Conservation (phyloP, 2,329 filamentous ascomycete species). For the Fusarium goolgardi region DNA sequence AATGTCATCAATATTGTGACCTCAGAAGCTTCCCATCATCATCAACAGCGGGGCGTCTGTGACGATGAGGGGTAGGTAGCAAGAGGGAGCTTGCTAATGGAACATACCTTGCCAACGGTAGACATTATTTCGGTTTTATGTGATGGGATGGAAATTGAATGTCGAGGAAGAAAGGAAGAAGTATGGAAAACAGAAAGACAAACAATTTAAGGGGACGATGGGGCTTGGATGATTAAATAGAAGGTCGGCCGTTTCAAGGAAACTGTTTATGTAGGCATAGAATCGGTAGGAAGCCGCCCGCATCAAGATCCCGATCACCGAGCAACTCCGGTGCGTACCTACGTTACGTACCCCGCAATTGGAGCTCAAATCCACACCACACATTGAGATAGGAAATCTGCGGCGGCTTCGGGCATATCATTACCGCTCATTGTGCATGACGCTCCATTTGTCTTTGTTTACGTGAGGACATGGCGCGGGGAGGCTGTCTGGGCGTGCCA, state of each 20-base stretch:
- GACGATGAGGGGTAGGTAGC: slow-evolving; percentile 32
- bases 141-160: slow-evolving; percentile 25
- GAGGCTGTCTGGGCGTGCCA: slow-evolving; percentile 37
- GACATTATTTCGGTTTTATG: slow-evolving; percentile 54
- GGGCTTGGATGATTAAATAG: slow-evolving; percentile 25
- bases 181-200: slow-evolving; percentile 25
- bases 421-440: slow-evolving; percentile 34
- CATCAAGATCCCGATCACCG: slow-evolving; percentile 48
- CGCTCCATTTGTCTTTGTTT: slow-evolving; percentile 16
- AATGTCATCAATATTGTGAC: slow-evolving; percentile 32
- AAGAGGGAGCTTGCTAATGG: slow-evolving; percentile 5
- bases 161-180: slow-evolving; percentile 25
- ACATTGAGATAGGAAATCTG: slow-evolving; percentile 44
- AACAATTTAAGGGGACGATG: slow-evolving; percentile 28
- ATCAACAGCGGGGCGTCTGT: slow-evolving; percentile 41
- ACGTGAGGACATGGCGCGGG: slow-evolving; percentile 29
- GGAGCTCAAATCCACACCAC: slow-evolving; percentile 43
- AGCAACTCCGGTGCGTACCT: slow-evolving; percentile 42
- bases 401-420: slow-evolving; percentile 30
- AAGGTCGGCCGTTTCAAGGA: slow-evolving; percentile 11
- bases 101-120: slow-evolving; percentile 64
- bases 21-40: slow-evolving; percentile 17
- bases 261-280: slow-evolving; percentile 42
- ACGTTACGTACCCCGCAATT: slow-evolving; percentile 46
- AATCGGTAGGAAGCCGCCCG: slow-evolving; percentile 36